phyloP scores from a whole-genome alignment of 306 rosid species.

The Dicorynia guianensis region DNA sequence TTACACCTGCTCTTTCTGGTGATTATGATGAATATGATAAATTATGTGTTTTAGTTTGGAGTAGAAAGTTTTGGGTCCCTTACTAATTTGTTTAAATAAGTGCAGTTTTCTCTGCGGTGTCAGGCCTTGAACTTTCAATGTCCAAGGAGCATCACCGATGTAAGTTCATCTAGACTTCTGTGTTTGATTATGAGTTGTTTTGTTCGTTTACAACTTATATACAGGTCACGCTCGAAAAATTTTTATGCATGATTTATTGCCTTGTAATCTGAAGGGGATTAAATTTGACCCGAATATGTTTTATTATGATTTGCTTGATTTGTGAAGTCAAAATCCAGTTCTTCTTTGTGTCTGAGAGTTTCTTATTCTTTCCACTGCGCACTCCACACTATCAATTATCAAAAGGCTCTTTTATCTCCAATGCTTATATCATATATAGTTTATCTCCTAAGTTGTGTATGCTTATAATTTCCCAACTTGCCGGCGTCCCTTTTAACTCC shows the following conservation, averaged over 20 bases:
- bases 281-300: not conserved
- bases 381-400: too few relatives aligned
- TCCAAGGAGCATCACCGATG: constrained; percentile 69
- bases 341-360: too few relatives aligned
- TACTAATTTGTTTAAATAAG: constrained; percentile 32
- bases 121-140: constrained; percentile 77
- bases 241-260: constrained; percentile 16
- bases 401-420: not conserved
- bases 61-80: not conserved
- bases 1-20: constrained; percentile 81
- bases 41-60: constrained; percentile 9
- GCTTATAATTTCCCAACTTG: too few relatives aligned
- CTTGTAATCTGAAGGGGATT: constrained; percentile 14
- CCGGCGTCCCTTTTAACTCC: too few relatives aligned
- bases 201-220: constrained; percentile 5
- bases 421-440: not conserved
- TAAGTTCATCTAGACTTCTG: constrained; percentile 36
- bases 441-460: not conserved
- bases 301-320: not conserved
- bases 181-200: constrained; percentile 18
- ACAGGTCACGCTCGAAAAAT: not conserved
- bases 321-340: too few relatives aligned
- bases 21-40: constrained; percentile 16
- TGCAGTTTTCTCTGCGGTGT: constrained; percentile 82
- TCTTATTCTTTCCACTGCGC: too few relatives aligned